Base-by-base conservation (phyloP, 352 stramenopile species). In the Thraustochytrium sp. region DNA sequence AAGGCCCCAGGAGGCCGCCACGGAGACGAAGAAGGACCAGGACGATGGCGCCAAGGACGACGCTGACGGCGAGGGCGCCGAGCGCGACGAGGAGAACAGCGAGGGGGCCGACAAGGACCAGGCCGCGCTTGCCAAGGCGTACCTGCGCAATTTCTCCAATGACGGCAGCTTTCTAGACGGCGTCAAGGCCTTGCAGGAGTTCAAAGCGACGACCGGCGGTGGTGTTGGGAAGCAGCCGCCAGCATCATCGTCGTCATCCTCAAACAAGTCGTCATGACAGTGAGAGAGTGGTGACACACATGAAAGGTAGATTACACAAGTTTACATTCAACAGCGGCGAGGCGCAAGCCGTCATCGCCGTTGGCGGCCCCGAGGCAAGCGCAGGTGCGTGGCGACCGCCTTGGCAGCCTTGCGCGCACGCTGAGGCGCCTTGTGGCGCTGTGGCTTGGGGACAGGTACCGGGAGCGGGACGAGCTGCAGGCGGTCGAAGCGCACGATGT, bases 141-240 rank as follows among this genome's bases (percentile, higher is more conserved):
- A 29, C 9, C 37, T 63, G 16, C 76, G 37, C 42, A 68, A 53
- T 11, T 80, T 80, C 49, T 9, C 34, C 0, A 80, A 63, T 31
- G 68, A 80, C 68, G 68, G 68, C 9, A 55, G 31, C 29, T 80
- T 80, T 3, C 68, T 80, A 0, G 68, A 80, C 37, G 68, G 13
- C 38, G 42, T 80, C 5, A 68, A 63, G 13, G 68, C 68, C 21
- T 21, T 80, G 0, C 37, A 80, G 31, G 68, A 61, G 68, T 80
- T 51, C n/a, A n/a, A n/a, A n/a, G n/a, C n/a, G n/a, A n/a, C n/a
- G n/a, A n/a, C n/a, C n/a, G n/a, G n/a, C n/a, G n/a, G n/a, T n/a
- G n/a, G n/a, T n/a, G n/a, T n/a, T n/a, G n/a, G n/a, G n/a, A n/a
- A n/a, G n/a, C n/a, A n/a, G n/a, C n/a, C n/a, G n/a, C n/a, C n/a